These are phyloP conservation scores for Dalbergia cochinchinensis DNA, from an alignment of 306 rosid genomes.

Conservation along the genomic window DNA sequence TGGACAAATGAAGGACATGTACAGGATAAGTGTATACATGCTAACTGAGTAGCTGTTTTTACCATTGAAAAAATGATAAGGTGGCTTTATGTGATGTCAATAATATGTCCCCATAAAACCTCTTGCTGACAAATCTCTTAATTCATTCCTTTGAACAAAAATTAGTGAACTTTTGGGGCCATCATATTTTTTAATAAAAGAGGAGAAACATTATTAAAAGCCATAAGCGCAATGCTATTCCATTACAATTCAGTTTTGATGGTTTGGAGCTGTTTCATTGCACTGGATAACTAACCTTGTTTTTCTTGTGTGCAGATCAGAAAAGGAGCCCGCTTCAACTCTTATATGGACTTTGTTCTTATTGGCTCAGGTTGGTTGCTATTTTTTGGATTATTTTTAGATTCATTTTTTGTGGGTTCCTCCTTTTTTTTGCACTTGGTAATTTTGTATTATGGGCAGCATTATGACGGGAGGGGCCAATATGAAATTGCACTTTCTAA, in stretches of 20 bases:
- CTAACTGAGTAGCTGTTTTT: not conserved
- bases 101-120: not conserved
- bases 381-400: not conserved
- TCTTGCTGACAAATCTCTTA: not conserved
- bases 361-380: constrained; percentile 83
- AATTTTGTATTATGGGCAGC: constrained; percentile 70
- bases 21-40: not conserved
- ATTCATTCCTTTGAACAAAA: not conserved
- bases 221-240: not conserved
- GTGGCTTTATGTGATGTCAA: not conserved
- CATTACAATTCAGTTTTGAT: constrained; percentile 25
- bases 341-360: constrained; percentile 93
- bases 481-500: constrained; percentile 79
- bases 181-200: not conserved
- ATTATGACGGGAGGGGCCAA: constrained; percentile 90
- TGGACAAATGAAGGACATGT: not conserved
- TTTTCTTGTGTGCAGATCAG: constrained; percentile 42
- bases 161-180: not conserved
- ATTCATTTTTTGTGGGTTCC: not conserved
- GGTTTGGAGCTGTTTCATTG: constrained; percentile 27
- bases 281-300: constrained; percentile 32
- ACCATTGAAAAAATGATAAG: too few species aligned
- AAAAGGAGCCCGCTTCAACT: constrained; percentile 84
- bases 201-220: not conserved
- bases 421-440: constrained; percentile 2